Conservation (phyloP, 2,329 filamentous ascomycete genomes). For the Zelopaecilomyces penicillatus region DNA sequence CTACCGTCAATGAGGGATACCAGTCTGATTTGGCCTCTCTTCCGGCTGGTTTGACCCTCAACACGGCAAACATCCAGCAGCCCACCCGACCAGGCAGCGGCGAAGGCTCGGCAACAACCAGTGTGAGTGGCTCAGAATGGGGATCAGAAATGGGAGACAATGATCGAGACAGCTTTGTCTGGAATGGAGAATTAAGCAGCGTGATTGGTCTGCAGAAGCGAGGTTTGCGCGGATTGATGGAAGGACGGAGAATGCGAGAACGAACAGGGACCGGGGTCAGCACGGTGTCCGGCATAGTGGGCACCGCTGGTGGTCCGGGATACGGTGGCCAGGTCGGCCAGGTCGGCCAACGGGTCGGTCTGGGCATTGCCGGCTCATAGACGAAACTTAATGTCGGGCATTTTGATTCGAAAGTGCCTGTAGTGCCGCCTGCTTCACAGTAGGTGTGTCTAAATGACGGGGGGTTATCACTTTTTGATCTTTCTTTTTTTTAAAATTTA, state of each 20-base stretch:
- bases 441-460: too few species aligned
- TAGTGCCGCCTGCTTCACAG: too few species aligned
- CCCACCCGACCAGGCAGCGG: constrained; percentile 34
- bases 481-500: too few species aligned
- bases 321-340: constrained; percentile 11
- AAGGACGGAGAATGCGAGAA: constrained; percentile 78
- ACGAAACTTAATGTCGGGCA: too few species aligned
- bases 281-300: constrained; percentile 12
- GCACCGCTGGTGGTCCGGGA: constrained; percentile 13
- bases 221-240: constrained; percentile 86
- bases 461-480: too few species aligned
- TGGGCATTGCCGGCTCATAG: constrained; percentile 44
- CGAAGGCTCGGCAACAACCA: constrained; percentile 42
- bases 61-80: constrained; percentile 31
- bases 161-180: constrained; percentile 48
- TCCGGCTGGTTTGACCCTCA: constrained; percentile 38
- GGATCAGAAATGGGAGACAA: constrained; percentile 46
- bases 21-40: constrained; percentile 24
- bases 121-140: constrained; percentile 47
- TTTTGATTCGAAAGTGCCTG: too few species aligned
- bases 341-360: constrained; percentile 34
- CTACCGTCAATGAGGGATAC: constrained; percentile 20
- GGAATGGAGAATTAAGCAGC: constrained; percentile 73
- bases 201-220: constrained; percentile 95
- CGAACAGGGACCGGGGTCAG: constrained; percentile 41